A percentile compares a stretch with the other conserved stretches of the same genome.
These are phyloP conservation scores for Verticillium nubilum DNA, from an alignment of 2,329 filamentous ascomycete species.

Conservation along the genomic window DNA sequence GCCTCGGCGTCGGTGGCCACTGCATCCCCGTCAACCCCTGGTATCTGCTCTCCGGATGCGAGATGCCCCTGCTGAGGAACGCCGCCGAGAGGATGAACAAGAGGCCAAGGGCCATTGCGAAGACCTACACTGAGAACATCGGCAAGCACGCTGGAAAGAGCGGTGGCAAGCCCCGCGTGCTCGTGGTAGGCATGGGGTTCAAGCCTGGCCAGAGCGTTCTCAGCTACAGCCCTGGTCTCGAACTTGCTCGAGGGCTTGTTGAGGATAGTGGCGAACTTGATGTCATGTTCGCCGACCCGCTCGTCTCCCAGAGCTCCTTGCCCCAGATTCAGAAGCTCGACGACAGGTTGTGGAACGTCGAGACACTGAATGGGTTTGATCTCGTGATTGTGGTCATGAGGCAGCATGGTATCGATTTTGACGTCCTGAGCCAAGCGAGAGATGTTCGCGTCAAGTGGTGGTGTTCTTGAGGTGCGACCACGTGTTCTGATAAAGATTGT, in stretches of 20 bases:
- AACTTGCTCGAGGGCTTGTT: slow-evolving; percentile 16
- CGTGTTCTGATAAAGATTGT: too few species aligned
- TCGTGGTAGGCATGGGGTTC: slow-evolving; percentile 28
- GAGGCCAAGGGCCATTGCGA: slow-evolving; percentile 33
- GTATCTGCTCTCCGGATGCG: slow-evolving; percentile 43
- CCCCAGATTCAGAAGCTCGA: slow-evolving; percentile 18
- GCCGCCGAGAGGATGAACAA: slow-evolving; percentile 38
- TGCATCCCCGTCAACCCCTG: slow-evolving; percentile 52
- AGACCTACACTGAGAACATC: neutral
- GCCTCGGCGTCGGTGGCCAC: slow-evolving; percentile 48
- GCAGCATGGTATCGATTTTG: slow-evolving; percentile 22
- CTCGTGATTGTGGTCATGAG: slow-evolving; percentile 23
- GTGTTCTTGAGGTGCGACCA: slow-evolving; percentile 17
- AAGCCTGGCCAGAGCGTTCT: slow-evolving; percentile 27
- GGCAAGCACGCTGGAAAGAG: neutral
- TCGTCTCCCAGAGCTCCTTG: slow-evolving; percentile 21
- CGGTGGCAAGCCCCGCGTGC: slow-evolving; percentile 12
- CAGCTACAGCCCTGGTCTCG: slow-evolving; percentile 24
- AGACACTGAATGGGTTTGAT: slow-evolving; percentile 19
- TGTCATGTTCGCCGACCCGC: slow-evolving; percentile 23
- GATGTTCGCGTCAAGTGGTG: slow-evolving; percentile 30
- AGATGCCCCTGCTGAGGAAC: slow-evolving; percentile 38
- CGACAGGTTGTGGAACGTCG: slow-evolving; percentile 19
- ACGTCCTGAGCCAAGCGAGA: slow-evolving; percentile 11
- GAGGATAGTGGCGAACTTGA: slow-evolving; percentile 16